Evolutionary conservation across 805 yeast genomes (phyloP).

Genomic region (Sugiyamaella qingdaonensis): DNA sequence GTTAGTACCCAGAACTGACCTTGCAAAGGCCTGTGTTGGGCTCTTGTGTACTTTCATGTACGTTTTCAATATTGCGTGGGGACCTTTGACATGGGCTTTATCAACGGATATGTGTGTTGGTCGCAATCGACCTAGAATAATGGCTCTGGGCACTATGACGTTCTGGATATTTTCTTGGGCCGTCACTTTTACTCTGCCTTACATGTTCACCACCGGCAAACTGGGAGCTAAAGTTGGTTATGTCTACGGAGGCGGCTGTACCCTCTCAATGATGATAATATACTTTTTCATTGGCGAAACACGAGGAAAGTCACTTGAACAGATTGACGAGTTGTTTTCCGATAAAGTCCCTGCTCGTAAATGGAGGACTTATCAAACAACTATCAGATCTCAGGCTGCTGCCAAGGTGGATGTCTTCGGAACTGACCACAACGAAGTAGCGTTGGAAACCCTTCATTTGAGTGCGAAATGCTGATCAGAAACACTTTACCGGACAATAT

Average conservation of each 20-base stretch:
- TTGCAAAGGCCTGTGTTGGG: constrained; percentile 1
- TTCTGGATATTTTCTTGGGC: constrained; percentile 16
- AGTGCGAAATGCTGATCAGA: too few species aligned
- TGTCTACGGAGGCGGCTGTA: constrained; percentile 12
- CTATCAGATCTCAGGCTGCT: background rate
- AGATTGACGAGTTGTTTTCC: constrained; percentile 13
- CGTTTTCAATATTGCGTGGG: constrained; percentile 8
- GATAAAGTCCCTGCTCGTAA: constrained; percentile 3
- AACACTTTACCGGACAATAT: too few species aligned
- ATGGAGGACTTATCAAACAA: constrained; percentile 6
- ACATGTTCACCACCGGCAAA: constrained; percentile 10
- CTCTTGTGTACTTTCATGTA: constrained; percentile 6
- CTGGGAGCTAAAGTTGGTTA: constrained; percentile 13
- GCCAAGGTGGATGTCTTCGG: background rate
- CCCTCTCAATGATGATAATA: constrained; percentile 5
- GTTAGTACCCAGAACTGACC: constrained; percentile 2
- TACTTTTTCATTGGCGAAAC: constrained; percentile 18
- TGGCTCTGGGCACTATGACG: constrained; percentile 10
- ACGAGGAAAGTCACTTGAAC: constrained; percentile 14
- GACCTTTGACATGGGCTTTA: constrained; percentile 11
- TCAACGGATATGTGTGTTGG: constrained; percentile 11
- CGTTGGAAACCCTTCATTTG: too few species aligned
- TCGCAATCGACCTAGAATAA: constrained; percentile 10
- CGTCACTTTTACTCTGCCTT: constrained; percentile 15
- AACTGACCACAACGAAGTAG: too few species aligned